These are phyloP conservation scores for Orbilia brochopaga DNA, from an alignment of 2,329 filamentous ascomycete genomes.

Conservation along the genomic window DNA sequence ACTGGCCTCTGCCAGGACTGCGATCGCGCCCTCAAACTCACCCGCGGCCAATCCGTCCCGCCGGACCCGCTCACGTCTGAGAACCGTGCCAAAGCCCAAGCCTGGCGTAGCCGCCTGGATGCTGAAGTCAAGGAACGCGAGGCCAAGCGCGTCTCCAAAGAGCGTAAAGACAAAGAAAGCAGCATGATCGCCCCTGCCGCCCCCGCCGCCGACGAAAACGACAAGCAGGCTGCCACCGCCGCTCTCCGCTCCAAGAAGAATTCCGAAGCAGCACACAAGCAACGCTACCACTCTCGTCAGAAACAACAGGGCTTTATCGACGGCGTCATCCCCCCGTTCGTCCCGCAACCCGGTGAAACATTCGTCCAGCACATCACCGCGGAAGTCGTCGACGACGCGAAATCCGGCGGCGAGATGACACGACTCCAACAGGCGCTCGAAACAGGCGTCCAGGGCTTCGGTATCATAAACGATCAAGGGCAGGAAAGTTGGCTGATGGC, in stretches of 20 bases:
- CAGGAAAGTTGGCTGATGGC: slow-evolving; percentile 35
- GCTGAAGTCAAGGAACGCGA: slow-evolving; percentile 33
- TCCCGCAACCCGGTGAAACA: slow-evolving; percentile 39
- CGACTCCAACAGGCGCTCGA: slow-evolving; percentile 18
- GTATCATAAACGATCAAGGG: slow-evolving; percentile 11
- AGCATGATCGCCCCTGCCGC: too few relatives aligned
- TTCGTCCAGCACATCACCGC: slow-evolving; percentile 38
- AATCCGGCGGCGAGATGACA: slow-evolving; percentile 31
- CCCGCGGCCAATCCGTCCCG: slow-evolving; percentile 2
- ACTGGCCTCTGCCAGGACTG: slow-evolving; percentile 27
- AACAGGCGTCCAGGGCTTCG: slow-evolving; percentile 24
- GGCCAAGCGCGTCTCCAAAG: slow-evolving; percentile 5
- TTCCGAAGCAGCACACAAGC: slow-evolving; percentile 12
- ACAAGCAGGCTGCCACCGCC: not conserved
- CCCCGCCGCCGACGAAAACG: too few relatives aligned
- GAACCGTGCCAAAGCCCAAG: slow-evolving; percentile 25
- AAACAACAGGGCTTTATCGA: slow-evolving; percentile 9
- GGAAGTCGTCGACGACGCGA: slow-evolving; percentile 39
- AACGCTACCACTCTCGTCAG: slow-evolving; percentile 9
- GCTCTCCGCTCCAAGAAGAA: slow-evolving; percentile 1
- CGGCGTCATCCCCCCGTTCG: slow-evolving; percentile 26
- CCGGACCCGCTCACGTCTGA: slow-evolving; percentile 26
- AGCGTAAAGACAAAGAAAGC: not conserved
- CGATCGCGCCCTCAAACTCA: slow-evolving; percentile 25
- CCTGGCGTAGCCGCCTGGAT: slow-evolving; percentile 30